Base-by-base conservation (phyloP, 257 asterid species). In the Solanum sitiens region DNA sequence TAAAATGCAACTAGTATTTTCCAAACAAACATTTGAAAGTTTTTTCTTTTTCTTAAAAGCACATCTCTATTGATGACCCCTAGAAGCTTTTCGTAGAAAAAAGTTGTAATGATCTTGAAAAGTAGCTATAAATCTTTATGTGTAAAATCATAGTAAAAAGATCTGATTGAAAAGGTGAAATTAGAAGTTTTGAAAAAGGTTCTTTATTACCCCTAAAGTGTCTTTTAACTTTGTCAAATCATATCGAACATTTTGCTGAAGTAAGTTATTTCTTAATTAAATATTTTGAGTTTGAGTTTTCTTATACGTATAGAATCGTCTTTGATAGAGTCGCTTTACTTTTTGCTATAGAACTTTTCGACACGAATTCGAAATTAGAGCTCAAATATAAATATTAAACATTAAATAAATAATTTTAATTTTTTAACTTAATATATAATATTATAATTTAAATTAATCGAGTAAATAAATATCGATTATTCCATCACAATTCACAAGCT, bases 281-380 rank as follows among this genome's bases (percentile, higher is more conserved):
- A 56, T 1, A 0, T 18, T 0, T 56, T 3, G 4, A 56, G 2
- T 56, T 56, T 3, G 8, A 53, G 3, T 53, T 53, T 0, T 18
- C 0, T 6, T 3, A 0, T 53, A 2, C 1, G n/a, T 53, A 18
- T 10, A 1, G 0, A 50, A 15, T 50, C 0, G 0, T 8, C 1
- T 14, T 47, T 14, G 8, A 4, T 35, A 35, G 37, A 35, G 5
- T 18, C 9, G 9, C 9, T 39, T 39, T 2, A 42, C 45, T 42
- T 3, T 1, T 9, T 11, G 2, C 0, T 1, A 3, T 9, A 42
- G 12, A 0, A 42, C 1, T 9, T 40, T 9, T 11, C 4, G 12
- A 11, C 0, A 11, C 12, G 2, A 42, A 40, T 42, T 42, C 0
- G 0, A 42, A 42, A 2, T 42, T 42, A 42, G 3, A 2, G 3